Evolutionary conservation across 139 green algal genomes (phyloP).

Genomic region (Picochlorum sp.): DNA sequence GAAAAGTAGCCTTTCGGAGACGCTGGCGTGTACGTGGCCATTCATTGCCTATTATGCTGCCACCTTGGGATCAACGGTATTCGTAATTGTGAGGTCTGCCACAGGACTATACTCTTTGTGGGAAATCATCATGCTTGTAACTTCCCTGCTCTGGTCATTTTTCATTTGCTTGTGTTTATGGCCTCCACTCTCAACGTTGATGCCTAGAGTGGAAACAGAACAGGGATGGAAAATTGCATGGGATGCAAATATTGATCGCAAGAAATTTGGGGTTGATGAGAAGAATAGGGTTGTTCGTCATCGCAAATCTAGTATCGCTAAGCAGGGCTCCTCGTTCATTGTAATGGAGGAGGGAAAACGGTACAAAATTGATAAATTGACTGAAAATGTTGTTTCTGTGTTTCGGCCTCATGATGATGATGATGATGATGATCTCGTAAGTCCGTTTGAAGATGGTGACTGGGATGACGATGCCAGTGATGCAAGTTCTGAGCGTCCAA

Average conservation of each 20-base stretch:
- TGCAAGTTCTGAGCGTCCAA: no score
- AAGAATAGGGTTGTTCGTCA: background rate
- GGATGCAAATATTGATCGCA: background rate
- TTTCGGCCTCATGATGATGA: no score
- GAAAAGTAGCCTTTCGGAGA: background rate
- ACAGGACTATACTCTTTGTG: background rate
- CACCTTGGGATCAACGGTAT: background rate
- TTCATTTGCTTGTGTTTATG: background rate
- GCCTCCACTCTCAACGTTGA: background rate
- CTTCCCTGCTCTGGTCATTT: background rate
- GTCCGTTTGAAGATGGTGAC: no score
- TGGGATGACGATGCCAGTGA: no score
- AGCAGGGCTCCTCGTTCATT: no score
- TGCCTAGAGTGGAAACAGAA: background rate
- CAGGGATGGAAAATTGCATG: conserved; percentile 3
- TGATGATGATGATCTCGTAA: no score
- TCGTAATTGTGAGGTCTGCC: background rate
- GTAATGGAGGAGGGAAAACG: no score
- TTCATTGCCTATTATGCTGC: background rate
- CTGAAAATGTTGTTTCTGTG: no score
- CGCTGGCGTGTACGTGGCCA: background rate
- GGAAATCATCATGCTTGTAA: background rate
- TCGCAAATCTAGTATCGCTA: no score
- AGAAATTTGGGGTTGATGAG: background rate
- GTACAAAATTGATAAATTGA: no score